Conservation (phyloP, 2,329 filamentous ascomycete genomes). For the Fusarium falciforme region DNA sequence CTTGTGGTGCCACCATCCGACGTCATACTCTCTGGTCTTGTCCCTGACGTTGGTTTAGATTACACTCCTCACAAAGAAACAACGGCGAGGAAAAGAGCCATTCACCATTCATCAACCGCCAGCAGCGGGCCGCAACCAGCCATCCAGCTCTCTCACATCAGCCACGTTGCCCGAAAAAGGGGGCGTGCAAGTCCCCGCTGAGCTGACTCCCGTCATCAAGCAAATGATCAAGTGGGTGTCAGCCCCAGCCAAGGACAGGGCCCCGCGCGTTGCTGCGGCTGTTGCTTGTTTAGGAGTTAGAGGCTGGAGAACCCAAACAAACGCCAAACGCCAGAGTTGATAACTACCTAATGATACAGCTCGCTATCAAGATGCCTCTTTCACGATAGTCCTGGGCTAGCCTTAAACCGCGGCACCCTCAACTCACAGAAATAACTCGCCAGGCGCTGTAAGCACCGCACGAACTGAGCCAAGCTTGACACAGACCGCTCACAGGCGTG, state of each 20-base stretch:
- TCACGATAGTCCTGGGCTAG: background rate
- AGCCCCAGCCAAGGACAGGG: constrained; percentile 17
- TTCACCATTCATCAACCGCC: background rate
- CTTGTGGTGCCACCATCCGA: background rate
- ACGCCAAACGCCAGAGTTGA: background rate
- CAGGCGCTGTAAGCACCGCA: background rate
- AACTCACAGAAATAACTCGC: background rate
- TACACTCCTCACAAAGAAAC: background rate
- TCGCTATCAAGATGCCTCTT: background rate
- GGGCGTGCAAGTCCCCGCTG: constrained; percentile 4
- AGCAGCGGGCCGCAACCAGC: constrained; percentile 13
- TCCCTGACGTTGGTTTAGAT: constrained; percentile 5
- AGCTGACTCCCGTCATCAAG: constrained; percentile 37
- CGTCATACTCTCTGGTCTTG: constrained; percentile 14
- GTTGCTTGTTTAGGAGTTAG: constrained; percentile 13
- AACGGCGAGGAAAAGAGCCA: background rate
- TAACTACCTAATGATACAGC: background rate
- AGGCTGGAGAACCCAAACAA: background rate
- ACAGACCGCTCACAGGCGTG: constrained; percentile 2
- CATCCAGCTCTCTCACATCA: constrained; percentile 46
- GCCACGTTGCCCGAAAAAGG: constrained; percentile 39
- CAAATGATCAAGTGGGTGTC: constrained; percentile 19
- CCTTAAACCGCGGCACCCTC: background rate
- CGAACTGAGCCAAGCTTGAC: background rate
- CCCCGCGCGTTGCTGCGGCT: constrained; percentile 9